phyloP scores from a whole-genome alignment of 768 basidiomycete species.

The Leccinum truebloodii region DNA sequence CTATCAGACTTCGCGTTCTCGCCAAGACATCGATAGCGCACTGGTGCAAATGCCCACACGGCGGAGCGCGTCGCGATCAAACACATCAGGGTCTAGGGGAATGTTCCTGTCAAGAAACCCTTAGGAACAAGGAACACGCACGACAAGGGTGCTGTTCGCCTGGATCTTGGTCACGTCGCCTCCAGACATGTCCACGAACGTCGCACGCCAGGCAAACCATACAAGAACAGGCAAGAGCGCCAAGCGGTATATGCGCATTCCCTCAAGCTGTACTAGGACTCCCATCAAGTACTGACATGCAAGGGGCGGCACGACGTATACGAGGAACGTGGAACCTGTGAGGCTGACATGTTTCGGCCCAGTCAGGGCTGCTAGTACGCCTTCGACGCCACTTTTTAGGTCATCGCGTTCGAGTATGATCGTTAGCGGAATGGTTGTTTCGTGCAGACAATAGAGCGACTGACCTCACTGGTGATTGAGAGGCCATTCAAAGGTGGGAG shows the following conservation, averaged over 20 bases:
- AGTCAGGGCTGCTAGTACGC: constrained; percentile 3
- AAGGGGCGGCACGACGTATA: constrained; percentile 44
- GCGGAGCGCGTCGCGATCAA: constrained; percentile 17
- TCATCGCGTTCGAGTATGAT: background rate
- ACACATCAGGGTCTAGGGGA: constrained; percentile 16
- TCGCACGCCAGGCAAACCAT: constrained; percentile 45
- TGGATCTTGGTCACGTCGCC: constrained; percentile 15
- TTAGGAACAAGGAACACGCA: constrained; percentile 12
- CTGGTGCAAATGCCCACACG: constrained; percentile 23
- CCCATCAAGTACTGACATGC: constrained; percentile 52
- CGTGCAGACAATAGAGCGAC: background rate
- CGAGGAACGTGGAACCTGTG: constrained; percentile 27
- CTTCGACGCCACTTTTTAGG: background rate
- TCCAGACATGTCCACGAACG: constrained; percentile 24
- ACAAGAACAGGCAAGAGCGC: constrained; percentile 50
- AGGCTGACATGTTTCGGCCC: constrained; percentile 9
- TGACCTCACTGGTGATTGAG: constrained; percentile 3
- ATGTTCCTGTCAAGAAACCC: background rate
- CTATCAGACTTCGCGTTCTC: background rate
- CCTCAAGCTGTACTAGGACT: constrained; percentile 52
- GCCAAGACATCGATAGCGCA: constrained; percentile 15
- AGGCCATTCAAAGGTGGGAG: constrained; percentile 2
- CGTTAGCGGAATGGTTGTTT: background rate
- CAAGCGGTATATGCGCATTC: constrained; percentile 41
- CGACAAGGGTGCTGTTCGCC: constrained; percentile 19